Evolutionary conservation across 2,329 filamentous ascomycete species (phyloP).

Genomic region (Cyphellophora europaea): DNA sequence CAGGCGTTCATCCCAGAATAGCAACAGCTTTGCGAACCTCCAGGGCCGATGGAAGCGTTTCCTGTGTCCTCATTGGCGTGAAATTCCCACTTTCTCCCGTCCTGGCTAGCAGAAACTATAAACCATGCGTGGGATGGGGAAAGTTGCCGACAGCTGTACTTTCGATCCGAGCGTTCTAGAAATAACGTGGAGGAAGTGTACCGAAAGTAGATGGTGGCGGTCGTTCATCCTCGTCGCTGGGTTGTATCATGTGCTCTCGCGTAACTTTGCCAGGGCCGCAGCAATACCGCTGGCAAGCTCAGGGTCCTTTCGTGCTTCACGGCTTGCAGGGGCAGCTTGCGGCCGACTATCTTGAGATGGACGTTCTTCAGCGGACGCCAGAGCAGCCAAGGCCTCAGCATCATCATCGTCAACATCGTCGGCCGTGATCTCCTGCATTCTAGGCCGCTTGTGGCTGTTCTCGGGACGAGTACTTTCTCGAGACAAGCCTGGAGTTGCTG

Average conservation of each 20-base stretch:
- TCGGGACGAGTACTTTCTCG: slow-evolving; percentile 6
- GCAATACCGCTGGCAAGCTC: slow-evolving; percentile 49
- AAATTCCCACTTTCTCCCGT: no score
- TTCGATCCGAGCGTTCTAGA: no score
- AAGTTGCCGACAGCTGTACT: no score
- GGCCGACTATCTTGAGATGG: slow-evolving; percentile 3
- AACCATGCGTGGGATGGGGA: no score
- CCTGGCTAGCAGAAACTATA: no score
- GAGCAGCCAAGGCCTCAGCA: slow-evolving; percentile 40
- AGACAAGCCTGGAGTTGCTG: slow-evolving; percentile 8
- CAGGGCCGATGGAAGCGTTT: no score
- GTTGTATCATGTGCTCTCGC: slow-evolving; percentile 28
- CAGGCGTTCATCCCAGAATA: no score
- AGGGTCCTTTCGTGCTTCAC: slow-evolving; percentile 15
- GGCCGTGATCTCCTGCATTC: slow-evolving; percentile 8
- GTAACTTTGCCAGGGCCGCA: slow-evolving; percentile 48
- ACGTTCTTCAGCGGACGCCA: slow-evolving; percentile 22
- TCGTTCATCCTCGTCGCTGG: no score
- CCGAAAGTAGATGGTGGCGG: no score
- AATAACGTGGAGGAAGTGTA: no score
- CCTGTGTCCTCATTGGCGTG: no score
- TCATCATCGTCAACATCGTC: slow-evolving; percentile 26
- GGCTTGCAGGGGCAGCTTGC: slow-evolving; percentile 12
- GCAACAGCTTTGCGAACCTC: no score
- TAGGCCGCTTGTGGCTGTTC: slow-evolving; percentile 11